Evolutionary conservation across 73 alveolate genomes (phyloP), one percentile per base, ranked within the genome.

Genomic region (Paramecium sonneborni): DNA sequence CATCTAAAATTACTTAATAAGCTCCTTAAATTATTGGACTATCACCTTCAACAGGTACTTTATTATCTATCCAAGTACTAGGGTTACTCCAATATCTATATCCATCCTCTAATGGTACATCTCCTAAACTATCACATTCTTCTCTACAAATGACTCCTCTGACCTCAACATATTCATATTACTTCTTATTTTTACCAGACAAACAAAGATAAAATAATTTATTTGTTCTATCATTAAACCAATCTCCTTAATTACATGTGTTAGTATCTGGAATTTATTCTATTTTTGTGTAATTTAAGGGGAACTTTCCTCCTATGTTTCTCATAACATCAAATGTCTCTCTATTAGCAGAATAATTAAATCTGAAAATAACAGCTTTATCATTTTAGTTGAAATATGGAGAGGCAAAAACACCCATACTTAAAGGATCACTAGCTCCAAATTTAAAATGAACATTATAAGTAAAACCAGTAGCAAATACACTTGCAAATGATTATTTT

Each of bases 191-290:
- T 24, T 88, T 88, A 18, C 84, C 94, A 43, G 70, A 43, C 10
- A 88, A 43, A 48, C 94, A 88, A 6, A 88, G 43, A 41, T 39
- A 88, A 46, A 70, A 44, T 37, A 82, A 56, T 69, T 69, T 88
- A 44, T 82, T 82, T 69, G 34, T 72, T 44, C 52, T 46, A 70
- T 88, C 90, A 28, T 88, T 67, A 34, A 15, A 70, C 94, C 94
- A 88, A 41, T 88, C 89, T 21, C 94, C 94, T 11, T 88, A 58
- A 21, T 88, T 26, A 69, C 94, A 88, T 4, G 89, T 38, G 6
- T 52, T 30, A 11, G 94, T 20, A 41, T 88, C 76, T 88, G 85
- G 87, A 11, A 21, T 39, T 0, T 18, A 5, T 24, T 43, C 48
- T 9, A 88, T 76, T 69, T 67, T 43, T 23, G 67, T 44, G 84